Percentiles rank a stretch among this genome's conserved stretches.
phyloP scores from a whole-genome alignment of 257 asterid genomes.

The Solanum peruvianum region DNA sequence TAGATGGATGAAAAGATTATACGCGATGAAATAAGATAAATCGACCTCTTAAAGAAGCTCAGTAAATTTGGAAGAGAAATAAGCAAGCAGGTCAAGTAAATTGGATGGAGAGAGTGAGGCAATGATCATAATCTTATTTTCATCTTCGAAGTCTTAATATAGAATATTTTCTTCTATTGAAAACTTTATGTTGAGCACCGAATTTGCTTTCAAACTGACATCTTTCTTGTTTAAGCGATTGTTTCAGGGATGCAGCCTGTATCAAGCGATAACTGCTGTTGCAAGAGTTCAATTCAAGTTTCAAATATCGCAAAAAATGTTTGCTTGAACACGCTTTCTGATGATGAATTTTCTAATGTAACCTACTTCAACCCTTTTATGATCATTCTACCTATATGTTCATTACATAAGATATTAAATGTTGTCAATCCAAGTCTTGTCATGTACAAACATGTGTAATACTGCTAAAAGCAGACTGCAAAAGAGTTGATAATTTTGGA shows the following conservation, averaged over 20 bases:
- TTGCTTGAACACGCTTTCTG: constrained; percentile 23
- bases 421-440: too few species aligned
- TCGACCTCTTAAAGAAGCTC: neutral
- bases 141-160: neutral
- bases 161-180: neutral
- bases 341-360: constrained; percentile 34
- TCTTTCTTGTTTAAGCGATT: neutral
- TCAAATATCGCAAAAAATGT: constrained; percentile 26
- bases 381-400: too few species aligned
- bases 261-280: constrained; percentile 12
- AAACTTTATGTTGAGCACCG: neutral
- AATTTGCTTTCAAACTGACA: neutral
- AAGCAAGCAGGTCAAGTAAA: neutral
- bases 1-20: neutral
- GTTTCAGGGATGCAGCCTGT: constrained; percentile 28
- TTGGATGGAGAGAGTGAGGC: neutral
- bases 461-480: neutral
- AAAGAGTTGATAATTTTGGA: neutral
- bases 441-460: neutral
- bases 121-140: neutral
- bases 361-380: neutral
- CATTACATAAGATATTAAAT: too few species aligned
- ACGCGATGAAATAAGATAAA: neutral
- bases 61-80: neutral
- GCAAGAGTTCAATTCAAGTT: constrained; percentile 19